Conservation (phyloP, 495 filamentous ascomycete genomes). For the Hypoxylon crocopeplum region DNA sequence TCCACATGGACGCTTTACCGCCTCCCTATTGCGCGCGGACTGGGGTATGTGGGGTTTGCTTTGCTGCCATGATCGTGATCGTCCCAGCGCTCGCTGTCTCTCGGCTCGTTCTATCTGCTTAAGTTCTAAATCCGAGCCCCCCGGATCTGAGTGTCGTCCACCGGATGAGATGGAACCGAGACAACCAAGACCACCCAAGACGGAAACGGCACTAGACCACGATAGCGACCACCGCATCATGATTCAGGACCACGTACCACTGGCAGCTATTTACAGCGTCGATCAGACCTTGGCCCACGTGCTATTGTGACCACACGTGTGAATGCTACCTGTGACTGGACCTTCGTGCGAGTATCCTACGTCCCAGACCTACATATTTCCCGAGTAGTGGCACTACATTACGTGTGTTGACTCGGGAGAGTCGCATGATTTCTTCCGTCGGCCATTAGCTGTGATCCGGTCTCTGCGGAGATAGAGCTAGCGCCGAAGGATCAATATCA, state of each 20-base stretch:
- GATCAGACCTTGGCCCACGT: conserved; percentile 2
- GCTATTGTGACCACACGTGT: neutral
- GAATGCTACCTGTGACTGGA: conserved; percentile 6
- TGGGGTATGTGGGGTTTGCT: conserved; percentile 3
- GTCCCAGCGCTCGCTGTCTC: no score
- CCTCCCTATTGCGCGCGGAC: neutral
- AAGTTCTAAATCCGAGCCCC: conserved; percentile 4
- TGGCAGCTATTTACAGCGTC: neutral
- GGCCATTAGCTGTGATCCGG: neutral
- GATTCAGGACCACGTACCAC: neutral
- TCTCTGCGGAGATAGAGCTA: conserved; percentile 17
- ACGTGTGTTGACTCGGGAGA: neutral
- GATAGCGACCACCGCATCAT: no score
- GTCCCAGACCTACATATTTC: neutral
- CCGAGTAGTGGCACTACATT: neutral
- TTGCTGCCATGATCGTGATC: no score
- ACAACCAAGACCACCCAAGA: neutral
- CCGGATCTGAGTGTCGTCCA: neutral
- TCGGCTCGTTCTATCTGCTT: neutral
- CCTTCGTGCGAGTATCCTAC: neutral
- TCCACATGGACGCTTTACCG: neutral
- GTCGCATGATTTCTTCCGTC: neutral
- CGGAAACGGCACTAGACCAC: neutral
- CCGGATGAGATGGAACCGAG: neutral
- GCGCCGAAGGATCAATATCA: conserved; percentile 11